A percentile compares a stretch with the other conserved stretches of the same genome.
Evolutionary conservation across 352 stramenopile genomes (phyloP).

Genomic region (Globisporangium lucens): DNA sequence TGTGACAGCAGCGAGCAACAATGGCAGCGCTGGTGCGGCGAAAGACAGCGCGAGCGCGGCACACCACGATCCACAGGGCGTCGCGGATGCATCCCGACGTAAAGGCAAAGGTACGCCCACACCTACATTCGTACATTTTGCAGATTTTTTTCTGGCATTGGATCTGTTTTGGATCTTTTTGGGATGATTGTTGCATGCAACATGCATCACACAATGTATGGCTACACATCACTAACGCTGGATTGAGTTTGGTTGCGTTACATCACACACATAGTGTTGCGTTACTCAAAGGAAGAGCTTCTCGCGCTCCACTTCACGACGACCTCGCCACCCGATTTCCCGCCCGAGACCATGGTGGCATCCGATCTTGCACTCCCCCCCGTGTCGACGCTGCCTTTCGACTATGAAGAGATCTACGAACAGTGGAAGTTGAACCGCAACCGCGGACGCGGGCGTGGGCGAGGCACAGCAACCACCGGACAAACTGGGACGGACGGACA

Average conservation of each 20-base stretch:
- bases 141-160: conserved; percentile 5
- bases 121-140: background rate
- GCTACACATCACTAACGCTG: background rate
- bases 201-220: background rate
- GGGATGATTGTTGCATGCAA: background rate
- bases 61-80: conserved; percentile 21
- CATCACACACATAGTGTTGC: conserved; percentile 37
- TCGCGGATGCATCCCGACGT: conserved; percentile 30
- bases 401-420: conserved; percentile 88
- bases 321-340: conserved; percentile 42
- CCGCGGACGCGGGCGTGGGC: conserved; percentile 65
- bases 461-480: conserved; percentile 31
- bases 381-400: conserved; percentile 72
- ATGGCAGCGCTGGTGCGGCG: conserved; percentile 9
- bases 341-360: conserved; percentile 60
- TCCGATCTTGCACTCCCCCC: conserved; percentile 66
- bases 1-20: conserved; percentile 37
- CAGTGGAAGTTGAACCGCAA: conserved; percentile 83
- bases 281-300: conserved; percentile 80
- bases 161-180: background rate
- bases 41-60: conserved; percentile 23
- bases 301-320: conserved; percentile 68
- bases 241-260: background rate
- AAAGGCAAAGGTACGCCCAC: conserved; percentile 66
- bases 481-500: conserved; percentile 16